These are phyloP conservation scores for Saccharum hybrid DNA, from an alignment of 202 grass and related monocot genomes.

Conservation along the genomic window DNA sequence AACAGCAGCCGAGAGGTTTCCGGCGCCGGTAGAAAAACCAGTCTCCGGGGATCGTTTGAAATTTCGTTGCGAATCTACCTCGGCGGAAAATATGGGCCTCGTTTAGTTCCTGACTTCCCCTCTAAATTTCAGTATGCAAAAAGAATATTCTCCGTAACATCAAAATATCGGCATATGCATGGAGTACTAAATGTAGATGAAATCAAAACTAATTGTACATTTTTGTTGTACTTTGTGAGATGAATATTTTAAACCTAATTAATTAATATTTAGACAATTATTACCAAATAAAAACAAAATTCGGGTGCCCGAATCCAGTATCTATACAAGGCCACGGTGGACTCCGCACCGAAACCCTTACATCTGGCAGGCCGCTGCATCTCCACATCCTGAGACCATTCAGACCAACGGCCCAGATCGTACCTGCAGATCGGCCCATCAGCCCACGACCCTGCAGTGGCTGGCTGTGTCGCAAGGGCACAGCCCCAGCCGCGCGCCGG, in stretches of 20 bases:
- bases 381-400: neutral
- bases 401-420: neutral
- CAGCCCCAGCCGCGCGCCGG: neutral
- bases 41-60: constrained; percentile 27
- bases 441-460: neutral
- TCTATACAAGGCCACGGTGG: too few species aligned
- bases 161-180: too few species aligned
- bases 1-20: neutral
- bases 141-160: too few species aligned
- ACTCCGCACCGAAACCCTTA: neutral
- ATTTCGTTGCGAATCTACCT: neutral
- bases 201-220: too few species aligned
- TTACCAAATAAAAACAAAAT: too few species aligned
- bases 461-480: neutral
- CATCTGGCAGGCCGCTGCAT: neutral
- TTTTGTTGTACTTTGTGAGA: too few species aligned
- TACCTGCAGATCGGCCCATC: neutral
- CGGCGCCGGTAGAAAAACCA: neutral
- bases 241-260: too few species aligned
- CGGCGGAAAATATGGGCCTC: neutral
- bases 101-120: too few species aligned
- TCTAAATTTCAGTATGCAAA: too few species aligned
- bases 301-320: too few species aligned
- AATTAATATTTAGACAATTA: too few species aligned
- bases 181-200: too few species aligned